Evolutionary conservation across 768 basidiomycete genomes (phyloP).

Genomic region (Crepidotus variabilis): DNA sequence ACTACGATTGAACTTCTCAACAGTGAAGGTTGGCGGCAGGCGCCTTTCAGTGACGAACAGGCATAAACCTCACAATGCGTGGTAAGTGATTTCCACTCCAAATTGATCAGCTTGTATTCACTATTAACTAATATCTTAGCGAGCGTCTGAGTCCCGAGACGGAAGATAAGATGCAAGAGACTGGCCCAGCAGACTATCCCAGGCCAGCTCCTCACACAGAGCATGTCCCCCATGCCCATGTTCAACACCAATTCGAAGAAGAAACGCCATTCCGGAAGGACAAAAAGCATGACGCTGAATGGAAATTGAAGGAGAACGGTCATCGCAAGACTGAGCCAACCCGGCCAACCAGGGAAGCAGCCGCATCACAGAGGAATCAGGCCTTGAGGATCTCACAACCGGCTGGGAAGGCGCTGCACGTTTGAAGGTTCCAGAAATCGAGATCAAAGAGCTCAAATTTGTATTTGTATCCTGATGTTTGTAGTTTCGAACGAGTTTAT

Average conservation of each 20-base stretch:
- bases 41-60: conserved; percentile 43
- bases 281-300: conserved; percentile 39
- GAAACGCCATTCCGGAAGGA: conserved; percentile 46
- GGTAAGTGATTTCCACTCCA: conserved; percentile 23
- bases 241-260: conserved; percentile 42
- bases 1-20: background rate
- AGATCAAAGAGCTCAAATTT: background rate
- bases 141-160: conserved; percentile 18
- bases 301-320: conserved; percentile 41
- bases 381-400: conserved; percentile 59
- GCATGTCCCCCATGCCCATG: conserved; percentile 20
- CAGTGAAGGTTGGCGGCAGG: conserved; percentile 49
- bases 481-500: background rate
- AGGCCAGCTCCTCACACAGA: conserved; percentile 38
- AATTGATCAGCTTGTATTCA: background rate
- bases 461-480: background rate
- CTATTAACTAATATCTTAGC: conserved; percentile 3
- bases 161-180: conserved; percentile 21
- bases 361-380: conserved; percentile 28
- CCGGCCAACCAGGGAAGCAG: conserved; percentile 43
- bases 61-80: conserved; percentile 28
- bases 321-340: conserved; percentile 45
- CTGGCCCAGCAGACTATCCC: conserved; percentile 36
- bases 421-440: conserved; percentile 7
- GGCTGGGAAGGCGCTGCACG: conserved; percentile 29